These are phyloP conservation scores for Triticum turgidum DNA, from an alignment of 176 grass and related monocot species.

Conservation along the genomic window DNA sequence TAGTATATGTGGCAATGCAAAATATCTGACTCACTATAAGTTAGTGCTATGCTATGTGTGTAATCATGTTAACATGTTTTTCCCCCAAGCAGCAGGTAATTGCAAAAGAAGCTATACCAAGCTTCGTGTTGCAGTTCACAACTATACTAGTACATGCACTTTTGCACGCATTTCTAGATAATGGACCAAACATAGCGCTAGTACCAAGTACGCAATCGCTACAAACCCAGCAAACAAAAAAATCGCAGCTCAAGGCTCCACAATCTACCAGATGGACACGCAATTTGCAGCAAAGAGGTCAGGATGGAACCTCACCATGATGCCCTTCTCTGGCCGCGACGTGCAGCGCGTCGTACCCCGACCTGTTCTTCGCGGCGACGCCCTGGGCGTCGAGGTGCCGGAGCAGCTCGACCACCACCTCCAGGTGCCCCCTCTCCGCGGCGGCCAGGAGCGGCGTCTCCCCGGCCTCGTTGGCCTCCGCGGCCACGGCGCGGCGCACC, in stretches of 20 bases:
- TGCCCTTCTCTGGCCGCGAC: constrained; percentile 73
- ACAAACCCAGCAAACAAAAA: constrained; percentile 15
- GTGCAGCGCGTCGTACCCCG: constrained; percentile 78
- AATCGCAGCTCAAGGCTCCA: neutral
- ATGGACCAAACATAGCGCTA: neutral
- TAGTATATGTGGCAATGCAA: neutral
- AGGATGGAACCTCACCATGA: constrained; percentile 45
- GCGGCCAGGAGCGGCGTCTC: constrained; percentile 75
- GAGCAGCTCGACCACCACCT: constrained; percentile 65
- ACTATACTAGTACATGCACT: neutral
- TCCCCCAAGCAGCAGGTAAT: neutral
- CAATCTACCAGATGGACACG: neutral
- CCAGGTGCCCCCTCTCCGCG: constrained; percentile 63
- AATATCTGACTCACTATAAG: neutral
- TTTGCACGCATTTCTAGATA: constrained; percentile 14
- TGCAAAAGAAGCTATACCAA: constrained; percentile 4
- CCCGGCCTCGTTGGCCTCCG: constrained; percentile 75
- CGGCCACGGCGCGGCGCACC: constrained; percentile 49
- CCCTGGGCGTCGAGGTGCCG: constrained; percentile 56
- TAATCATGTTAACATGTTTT: neutral
- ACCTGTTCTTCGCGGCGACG: constrained; percentile 66
- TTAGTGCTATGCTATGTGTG: neutral
- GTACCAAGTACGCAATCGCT: neutral
- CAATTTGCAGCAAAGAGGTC: neutral
- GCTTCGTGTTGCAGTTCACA: neutral